A percentile compares a stretch with the other conserved stretches of the same genome.
Conservation (phyloP, 768 basidiomycete genomes). For the Omphalotus guepiniiformis region DNA sequence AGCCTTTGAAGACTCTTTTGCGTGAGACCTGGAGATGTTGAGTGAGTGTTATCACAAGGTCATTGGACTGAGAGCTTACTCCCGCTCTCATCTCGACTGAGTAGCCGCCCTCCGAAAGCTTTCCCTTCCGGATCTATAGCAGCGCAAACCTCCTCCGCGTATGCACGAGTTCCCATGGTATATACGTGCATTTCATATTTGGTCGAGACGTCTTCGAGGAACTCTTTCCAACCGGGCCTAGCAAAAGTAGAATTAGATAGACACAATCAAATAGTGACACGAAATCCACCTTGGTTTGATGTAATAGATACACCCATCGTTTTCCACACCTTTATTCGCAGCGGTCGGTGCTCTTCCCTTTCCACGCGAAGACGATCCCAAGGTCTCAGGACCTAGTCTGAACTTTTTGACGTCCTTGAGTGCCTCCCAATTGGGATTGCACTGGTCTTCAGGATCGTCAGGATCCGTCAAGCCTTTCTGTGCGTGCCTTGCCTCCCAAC, state of each 20-base stretch:
- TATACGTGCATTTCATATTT: conserved; percentile 99
- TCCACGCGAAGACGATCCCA: conserved; percentile 34
- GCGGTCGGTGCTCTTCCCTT: conserved; percentile 55
- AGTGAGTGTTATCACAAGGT: not conserved
- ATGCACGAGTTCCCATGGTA: conserved; percentile 97
- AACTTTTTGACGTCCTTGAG: conserved; percentile 90
- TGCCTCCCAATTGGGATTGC: conserved; percentile 92
- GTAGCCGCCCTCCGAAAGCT: conserved; percentile 81
- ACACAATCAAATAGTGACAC: not conserved
- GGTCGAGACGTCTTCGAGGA: conserved; percentile 63
- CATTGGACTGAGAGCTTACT: conserved; percentile 51
- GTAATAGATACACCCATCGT: conserved; percentile 91
- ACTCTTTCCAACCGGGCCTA: conserved; percentile 80
- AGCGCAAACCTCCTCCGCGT: conserved; percentile 92
- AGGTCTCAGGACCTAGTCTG: conserved; percentile 79
- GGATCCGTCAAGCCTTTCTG: conserved; percentile 37
- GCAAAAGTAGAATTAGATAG: not conserved
- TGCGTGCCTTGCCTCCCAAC: conserved; percentile 65
- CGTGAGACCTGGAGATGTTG: conserved; percentile 60
- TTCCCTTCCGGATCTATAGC: conserved; percentile 87
- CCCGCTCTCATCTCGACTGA: conserved; percentile 95
- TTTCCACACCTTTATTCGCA: conserved; percentile 49
- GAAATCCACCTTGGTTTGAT: conserved; percentile 89
- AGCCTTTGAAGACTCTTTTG: conserved; percentile 89
- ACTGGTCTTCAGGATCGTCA: conserved; percentile 49